These are phyloP conservation scores for Nakazawaea holstii DNA, from an alignment of 805 yeast genomes.

Conservation along the genomic window DNA sequence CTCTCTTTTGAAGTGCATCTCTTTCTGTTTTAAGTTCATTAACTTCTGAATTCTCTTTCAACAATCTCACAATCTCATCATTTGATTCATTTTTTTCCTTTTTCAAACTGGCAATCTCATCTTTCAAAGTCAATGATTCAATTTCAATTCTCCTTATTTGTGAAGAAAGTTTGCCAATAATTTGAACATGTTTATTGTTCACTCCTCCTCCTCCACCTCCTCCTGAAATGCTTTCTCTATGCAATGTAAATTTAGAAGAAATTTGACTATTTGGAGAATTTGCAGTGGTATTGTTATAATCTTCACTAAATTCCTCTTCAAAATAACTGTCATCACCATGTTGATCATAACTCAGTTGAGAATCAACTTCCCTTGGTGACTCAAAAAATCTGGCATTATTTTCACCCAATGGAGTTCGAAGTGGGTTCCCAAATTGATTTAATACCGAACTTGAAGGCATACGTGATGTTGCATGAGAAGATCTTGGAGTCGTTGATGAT, in stretches of 20 bases:
- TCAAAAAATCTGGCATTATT: constrained; percentile 3
- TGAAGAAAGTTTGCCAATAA: constrained; percentile 69
- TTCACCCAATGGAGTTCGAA: constrained; percentile 4
- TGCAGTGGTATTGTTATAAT: background rate
- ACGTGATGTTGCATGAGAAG: constrained; percentile 4
- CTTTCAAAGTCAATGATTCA: constrained; percentile 61
- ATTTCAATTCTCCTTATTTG: constrained; percentile 76
- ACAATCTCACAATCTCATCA: constrained; percentile 54
- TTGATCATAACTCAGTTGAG: background rate
- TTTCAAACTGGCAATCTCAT: constrained; percentile 50
- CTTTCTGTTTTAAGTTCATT: constrained; percentile 27
- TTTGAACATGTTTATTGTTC: constrained; percentile 40
- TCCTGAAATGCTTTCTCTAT: background rate
- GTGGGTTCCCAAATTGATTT: background rate
- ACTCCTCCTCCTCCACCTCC: background rate
- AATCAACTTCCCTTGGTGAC: constrained; percentile 1
- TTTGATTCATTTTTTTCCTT: constrained; percentile 63
- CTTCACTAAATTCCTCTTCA: constrained; percentile 6
- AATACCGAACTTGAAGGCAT: constrained; percentile 7
- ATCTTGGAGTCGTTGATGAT: constrained; percentile 39
- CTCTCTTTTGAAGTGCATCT: constrained; percentile 22
- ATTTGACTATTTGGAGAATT: constrained; percentile 9
- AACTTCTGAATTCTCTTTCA: constrained; percentile 50
- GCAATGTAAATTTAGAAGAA: constrained; percentile 7
- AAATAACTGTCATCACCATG: constrained; percentile 1